phyloP scores from a whole-genome alignment of 306 rosid genomes.

The Mucuna pruriens region DNA sequence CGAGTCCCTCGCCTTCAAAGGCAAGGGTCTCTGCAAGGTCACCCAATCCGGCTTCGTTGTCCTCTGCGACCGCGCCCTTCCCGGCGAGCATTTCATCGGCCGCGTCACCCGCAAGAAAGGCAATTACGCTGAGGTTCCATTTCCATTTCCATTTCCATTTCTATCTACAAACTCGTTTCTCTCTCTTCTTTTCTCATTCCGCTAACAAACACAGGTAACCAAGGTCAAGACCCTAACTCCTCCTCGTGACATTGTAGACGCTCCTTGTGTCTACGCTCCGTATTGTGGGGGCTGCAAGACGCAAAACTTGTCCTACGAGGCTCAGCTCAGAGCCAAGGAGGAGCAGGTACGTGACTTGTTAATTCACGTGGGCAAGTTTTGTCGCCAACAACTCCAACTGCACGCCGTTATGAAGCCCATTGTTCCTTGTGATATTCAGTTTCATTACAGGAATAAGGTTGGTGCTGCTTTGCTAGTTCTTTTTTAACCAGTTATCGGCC shows the following conservation, averaged over 20 bases:
- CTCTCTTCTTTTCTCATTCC: neutral
- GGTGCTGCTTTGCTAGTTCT: constrained; percentile 1
- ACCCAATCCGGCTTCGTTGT: constrained; percentile 79
- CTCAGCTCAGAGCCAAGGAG: constrained; percentile 86
- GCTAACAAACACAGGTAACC: constrained; percentile 59
- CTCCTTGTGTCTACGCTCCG: constrained; percentile 90
- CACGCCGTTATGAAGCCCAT: constrained; percentile 65
- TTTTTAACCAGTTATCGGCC: neutral
- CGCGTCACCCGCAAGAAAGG: constrained; percentile 86
- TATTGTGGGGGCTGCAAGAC: constrained; percentile 97
- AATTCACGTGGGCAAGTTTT: constrained; percentile 74
- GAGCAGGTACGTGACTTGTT: constrained; percentile 82
- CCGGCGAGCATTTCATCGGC: constrained; percentile 92
- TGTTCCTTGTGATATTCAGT: constrained; percentile 86
- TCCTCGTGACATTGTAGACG: constrained; percentile 76
- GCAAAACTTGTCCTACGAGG: constrained; percentile 77
- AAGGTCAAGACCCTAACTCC: constrained; percentile 83
- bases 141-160: neutral
- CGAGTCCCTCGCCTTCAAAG: constrained; percentile 85
- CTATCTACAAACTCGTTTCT: too few species aligned
- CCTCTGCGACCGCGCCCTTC: constrained; percentile 92
- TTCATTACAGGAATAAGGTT: constrained; percentile 95
- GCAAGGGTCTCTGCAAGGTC: constrained; percentile 91
- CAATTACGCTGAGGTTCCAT: constrained; percentile 74
- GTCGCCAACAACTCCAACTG: constrained; percentile 57